phyloP scores from a whole-genome alignment of 2,329 filamentous ascomycete species.

The Bertia moriformis region DNA sequence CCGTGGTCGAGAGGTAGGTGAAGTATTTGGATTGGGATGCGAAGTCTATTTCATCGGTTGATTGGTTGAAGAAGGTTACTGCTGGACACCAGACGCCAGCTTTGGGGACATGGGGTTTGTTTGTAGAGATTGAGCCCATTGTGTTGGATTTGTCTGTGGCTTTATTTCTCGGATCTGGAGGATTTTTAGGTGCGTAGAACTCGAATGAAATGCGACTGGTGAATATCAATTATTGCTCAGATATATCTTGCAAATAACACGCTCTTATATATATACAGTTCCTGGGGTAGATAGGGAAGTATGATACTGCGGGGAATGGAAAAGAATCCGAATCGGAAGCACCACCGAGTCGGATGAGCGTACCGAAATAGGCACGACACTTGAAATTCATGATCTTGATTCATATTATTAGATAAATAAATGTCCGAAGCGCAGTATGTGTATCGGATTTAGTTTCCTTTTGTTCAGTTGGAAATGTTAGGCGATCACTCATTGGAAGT shows the following conservation, averaged over 20 bases:
- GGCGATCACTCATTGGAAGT: too few species aligned
- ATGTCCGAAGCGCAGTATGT: too few species aligned
- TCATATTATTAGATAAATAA: too few species aligned
- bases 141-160: too few species aligned
- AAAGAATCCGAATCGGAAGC: not conserved
- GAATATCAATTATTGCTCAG: not conserved
- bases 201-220: not conserved
- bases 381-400: too few species aligned
- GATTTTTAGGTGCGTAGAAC: not conserved
- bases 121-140: not conserved
- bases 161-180: too few species aligned
- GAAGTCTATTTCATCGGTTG: conserved; percentile 30
- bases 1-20: conserved; percentile 30
- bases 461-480: too few species aligned
- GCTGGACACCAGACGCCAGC: conserved; percentile 32
- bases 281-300: too few species aligned
- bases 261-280: not conserved
- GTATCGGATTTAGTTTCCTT: too few species aligned
- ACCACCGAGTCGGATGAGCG: too few species aligned
- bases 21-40: conserved; percentile 33
- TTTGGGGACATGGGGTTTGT: not conserved
- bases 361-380: too few species aligned
- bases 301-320: not conserved
- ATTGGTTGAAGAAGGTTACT: conserved; percentile 36
- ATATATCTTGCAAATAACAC: not conserved